Evolutionary conservation across 257 asterid genomes (phyloP).

Genomic region (Jasminum sambac): DNA sequence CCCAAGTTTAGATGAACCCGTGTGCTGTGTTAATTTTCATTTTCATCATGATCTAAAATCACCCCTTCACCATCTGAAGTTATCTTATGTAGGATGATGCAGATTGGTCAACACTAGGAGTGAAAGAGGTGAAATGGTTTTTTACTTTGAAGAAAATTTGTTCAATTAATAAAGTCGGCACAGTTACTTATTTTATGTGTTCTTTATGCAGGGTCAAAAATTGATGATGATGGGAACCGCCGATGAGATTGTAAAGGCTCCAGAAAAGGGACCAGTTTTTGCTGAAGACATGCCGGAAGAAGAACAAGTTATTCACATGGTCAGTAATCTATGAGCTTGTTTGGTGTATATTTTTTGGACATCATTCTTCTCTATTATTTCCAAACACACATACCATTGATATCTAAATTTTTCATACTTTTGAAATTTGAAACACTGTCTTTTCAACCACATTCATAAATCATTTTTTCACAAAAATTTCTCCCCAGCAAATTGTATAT

Average conservation of each 20-base stretch:
- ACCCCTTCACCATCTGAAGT: slow-evolving; percentile 10
- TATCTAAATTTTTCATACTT: no score
- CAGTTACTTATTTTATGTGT: slow-evolving; percentile 7
- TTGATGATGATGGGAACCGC: slow-evolving; percentile 99
- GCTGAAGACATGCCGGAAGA: slow-evolving; percentile 99
- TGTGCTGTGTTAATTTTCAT: slow-evolving; percentile 13
- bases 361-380: no score
- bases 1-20: not conserved
- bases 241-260: slow-evolving; percentile 95
- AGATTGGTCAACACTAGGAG: slow-evolving; percentile 90
- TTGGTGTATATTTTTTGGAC: no score
- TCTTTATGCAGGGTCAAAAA: slow-evolving; percentile 79
- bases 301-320: slow-evolving; percentile 70
- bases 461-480: no score
- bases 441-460: no score
- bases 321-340: slow-evolving; percentile 29
- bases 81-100: slow-evolving; percentile 72
- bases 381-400: no score
- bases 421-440: no score
- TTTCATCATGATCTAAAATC: slow-evolving; percentile 6
- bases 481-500: no score
- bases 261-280: slow-evolving; percentile 89
- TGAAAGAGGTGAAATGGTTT: slow-evolving; percentile 68
- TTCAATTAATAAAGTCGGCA: slow-evolving; percentile 7
- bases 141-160: slow-evolving; percentile 14